Base-by-base conservation (phyloP, 73 alveolate genomes). In the Stentor roeselii region DNA sequence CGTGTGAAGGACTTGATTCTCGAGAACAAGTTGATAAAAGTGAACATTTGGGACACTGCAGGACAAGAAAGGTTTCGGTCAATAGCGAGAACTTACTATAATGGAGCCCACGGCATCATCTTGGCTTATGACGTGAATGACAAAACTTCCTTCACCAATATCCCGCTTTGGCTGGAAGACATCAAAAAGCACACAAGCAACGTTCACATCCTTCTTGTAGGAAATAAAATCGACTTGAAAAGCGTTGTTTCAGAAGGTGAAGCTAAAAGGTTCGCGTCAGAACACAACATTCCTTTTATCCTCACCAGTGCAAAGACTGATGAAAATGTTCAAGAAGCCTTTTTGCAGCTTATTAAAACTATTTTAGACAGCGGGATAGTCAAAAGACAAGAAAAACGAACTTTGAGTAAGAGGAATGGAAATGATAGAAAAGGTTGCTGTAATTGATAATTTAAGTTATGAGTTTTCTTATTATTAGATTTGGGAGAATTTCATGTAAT, bases 91-190 rank as follows among this genome's bases (percentile, higher is more conserved):
- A 93, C 97, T 35, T 94, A 94, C 84, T 94, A 90, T 86, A 92
- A 90, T 83, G 98, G 98, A n/a, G 98, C 98, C 30, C 91, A 90
- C 95, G 98, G 98, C 30, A 93, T 94, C 74, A 91, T 94, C 35
- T 84, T 94, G 37, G 96, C 90, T 30, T 94, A 93, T 86, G 97
- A 89, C 31, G 96, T 91, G 40, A 50, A 50, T 50, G 67, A 50
- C 21, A 50, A 21, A 50, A 50, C 67, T 50, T 50, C 67, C 6
- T 50, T 50, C 21, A 50, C 6, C 21, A 50, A 50, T 50, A 50
- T 50, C 21, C 67, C 67, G 21, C 30, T 50, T 11, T 50, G 67
- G 67, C 67, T 50, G 6, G 67, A 50, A 21, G 67, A 50, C 21
- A 50, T 50, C 6, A 6, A 21, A 11, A 50, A 50, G 21, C 21